These are phyloP conservation scores for Dysphania ambrosioides DNA, from an alignment of 148 eudicot genomes.

Conservation along the genomic window DNA sequence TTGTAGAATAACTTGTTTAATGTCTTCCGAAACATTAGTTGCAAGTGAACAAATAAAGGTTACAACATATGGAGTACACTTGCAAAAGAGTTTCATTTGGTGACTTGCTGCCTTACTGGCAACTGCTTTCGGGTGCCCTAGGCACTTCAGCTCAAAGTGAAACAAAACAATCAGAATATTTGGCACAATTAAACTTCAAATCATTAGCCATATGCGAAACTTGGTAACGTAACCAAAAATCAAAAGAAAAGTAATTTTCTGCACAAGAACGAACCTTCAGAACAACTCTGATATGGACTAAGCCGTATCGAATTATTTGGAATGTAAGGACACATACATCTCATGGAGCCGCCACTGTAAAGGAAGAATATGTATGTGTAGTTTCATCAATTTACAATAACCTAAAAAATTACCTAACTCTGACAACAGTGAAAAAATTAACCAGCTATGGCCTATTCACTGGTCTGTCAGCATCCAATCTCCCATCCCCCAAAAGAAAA, in stretches of 20 bases:
- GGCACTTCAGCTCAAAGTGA: too few relatives aligned
- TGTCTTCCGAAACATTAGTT: too few relatives aligned
- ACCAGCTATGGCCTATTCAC: constrained; percentile 9
- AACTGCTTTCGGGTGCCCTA: too few relatives aligned
- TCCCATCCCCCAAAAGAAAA: neutral
- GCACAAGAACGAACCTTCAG: constrained; percentile 5
- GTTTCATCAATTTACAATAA: constrained; percentile 17
- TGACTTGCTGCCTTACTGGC: too few relatives aligned
- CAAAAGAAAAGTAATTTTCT: neutral
- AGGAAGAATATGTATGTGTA: constrained; percentile 6
- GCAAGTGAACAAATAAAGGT: too few relatives aligned
- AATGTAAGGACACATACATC: constrained; percentile 10
- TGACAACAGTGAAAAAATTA: constrained; percentile 2
- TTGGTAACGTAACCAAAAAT: neutral
- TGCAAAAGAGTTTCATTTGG: too few relatives aligned
- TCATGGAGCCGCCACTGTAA: neutral
- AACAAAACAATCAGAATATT: neutral
- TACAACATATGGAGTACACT: too few relatives aligned
- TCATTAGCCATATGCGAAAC: neutral
- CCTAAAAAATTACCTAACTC: neutral
- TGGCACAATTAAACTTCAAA: neutral
- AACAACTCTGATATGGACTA: constrained; percentile 12
- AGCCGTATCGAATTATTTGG: neutral
- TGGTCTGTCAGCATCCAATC: constrained; percentile 5
- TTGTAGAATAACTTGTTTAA: too few relatives aligned